phyloP scores from a whole-genome alignment of 148 eudicot genomes.

The Rhododendron williamsianum region DNA sequence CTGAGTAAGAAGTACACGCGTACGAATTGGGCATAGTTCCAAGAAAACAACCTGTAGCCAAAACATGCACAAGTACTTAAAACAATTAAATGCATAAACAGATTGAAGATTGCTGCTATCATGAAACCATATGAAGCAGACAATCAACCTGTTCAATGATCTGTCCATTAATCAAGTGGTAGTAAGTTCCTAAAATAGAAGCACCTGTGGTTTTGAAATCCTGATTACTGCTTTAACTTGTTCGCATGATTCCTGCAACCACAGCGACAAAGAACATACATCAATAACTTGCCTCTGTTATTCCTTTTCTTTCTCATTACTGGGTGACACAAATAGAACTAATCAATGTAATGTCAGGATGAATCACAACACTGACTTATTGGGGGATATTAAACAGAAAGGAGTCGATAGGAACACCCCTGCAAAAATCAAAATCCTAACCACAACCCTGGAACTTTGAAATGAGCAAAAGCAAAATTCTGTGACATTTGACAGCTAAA shows the following conservation, averaged over 20 bases:
- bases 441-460: too few species aligned
- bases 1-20: slow-evolving; percentile 59
- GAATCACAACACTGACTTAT: not conserved
- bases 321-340: not conserved
- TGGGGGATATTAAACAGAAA: too few species aligned
- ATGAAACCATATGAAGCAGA: not conserved
- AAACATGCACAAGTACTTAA: not conserved
- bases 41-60: slow-evolving; percentile 74
- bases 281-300: not conserved
- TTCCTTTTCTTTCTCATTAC: not conserved
- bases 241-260: slow-evolving; percentile 76
- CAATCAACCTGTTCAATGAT: not conserved
- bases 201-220: slow-evolving; percentile 79
- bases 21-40: slow-evolving; percentile 86
- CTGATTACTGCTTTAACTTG: slow-evolving; percentile 82
- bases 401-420: too few species aligned
- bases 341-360: not conserved
- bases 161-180: slow-evolving; percentile 8
- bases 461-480: too few species aligned
- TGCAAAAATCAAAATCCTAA: too few species aligned
- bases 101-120: not conserved
- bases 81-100: not conserved
- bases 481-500: too few species aligned
- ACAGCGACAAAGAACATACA: not conserved
- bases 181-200: slow-evolving; percentile 13